Percentiles rank a stretch among this genome's conserved stretches.
These are phyloP conservation scores for Hirschfeldia incana DNA, from an alignment of 345 rosid genomes.

Conservation along the genomic window DNA sequence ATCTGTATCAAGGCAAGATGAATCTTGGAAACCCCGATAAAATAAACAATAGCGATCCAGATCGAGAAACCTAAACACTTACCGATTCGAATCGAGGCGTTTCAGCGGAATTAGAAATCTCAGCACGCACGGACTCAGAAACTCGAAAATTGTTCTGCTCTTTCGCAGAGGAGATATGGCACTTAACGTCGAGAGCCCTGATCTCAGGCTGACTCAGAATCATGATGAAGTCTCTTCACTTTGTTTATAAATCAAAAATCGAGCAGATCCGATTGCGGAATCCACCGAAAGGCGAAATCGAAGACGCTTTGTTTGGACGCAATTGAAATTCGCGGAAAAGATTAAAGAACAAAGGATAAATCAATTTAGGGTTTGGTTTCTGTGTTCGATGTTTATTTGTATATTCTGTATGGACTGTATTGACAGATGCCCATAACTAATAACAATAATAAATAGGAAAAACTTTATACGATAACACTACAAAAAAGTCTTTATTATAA, in stretches of 20 bases:
- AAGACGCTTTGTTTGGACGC: neutral
- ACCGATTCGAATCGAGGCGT: conserved; percentile 38
- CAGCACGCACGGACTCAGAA: conserved; percentile 27
- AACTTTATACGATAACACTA: no score
- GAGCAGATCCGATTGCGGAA: neutral
- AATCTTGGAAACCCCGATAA: neutral
- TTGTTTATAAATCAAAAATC: no score
- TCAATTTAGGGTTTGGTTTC: neutral
- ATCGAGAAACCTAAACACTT: conserved; percentile 25
- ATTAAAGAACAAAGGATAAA: neutral
- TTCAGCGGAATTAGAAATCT: conserved; percentile 33
- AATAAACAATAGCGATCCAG: neutral
- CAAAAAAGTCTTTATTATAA: no score
- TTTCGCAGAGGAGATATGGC: conserved; percentile 31
- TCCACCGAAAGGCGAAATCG: neutral
- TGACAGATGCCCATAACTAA: neutral
- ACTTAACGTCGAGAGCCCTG: conserved; percentile 40
- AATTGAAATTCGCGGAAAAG: neutral
- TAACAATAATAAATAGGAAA: neutral
- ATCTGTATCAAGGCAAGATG: neutral
- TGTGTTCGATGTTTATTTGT: neutral
- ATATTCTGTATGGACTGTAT: neutral
- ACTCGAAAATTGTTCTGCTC: conserved; percentile 36
- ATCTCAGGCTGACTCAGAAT: conserved; percentile 25
- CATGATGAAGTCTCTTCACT: neutral